These are phyloP conservation scores for Triticum urartu DNA, from an alignment of 176 grass and related monocot species.

Conservation along the genomic window DNA sequence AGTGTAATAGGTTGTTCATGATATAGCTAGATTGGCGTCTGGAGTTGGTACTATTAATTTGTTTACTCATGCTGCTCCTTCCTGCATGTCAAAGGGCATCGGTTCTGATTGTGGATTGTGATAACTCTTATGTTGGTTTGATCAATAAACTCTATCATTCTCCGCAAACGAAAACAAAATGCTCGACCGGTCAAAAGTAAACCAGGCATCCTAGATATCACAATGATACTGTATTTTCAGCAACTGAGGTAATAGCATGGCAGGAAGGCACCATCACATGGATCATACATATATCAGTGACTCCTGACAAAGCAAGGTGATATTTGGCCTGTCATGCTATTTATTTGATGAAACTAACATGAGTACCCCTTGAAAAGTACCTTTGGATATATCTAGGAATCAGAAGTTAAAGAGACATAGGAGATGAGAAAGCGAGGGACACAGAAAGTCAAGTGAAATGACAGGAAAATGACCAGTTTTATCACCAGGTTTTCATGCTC, in stretches of 20 bases:
- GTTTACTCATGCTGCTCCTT: neutral
- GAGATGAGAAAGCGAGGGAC: neutral
- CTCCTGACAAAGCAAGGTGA: neutral
- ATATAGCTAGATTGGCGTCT: neutral
- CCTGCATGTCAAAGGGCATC: neutral
- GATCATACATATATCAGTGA: constrained; percentile 9
- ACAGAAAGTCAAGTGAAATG: neutral
- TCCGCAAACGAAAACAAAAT: neutral
- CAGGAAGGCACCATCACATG: constrained; percentile 12
- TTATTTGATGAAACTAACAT: constrained; percentile 7
- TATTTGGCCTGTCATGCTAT: neutral
- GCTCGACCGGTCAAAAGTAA: neutral
- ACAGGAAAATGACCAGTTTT: neutral
- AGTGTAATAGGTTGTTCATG: neutral
- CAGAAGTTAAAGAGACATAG: neutral
- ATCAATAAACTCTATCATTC: neutral
- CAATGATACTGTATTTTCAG: neutral
- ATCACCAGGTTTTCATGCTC: neutral
- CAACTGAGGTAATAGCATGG: neutral
- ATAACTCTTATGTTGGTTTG: neutral
- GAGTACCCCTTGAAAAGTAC: neutral
- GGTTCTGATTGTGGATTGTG: neutral
- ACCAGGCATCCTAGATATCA: neutral
- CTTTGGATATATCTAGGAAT: neutral
- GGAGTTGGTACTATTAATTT: neutral